Evolutionary conservation across 2,329 filamentous ascomycete genomes (phyloP).

Genomic region (Penicillium aurantiogriseum): DNA sequence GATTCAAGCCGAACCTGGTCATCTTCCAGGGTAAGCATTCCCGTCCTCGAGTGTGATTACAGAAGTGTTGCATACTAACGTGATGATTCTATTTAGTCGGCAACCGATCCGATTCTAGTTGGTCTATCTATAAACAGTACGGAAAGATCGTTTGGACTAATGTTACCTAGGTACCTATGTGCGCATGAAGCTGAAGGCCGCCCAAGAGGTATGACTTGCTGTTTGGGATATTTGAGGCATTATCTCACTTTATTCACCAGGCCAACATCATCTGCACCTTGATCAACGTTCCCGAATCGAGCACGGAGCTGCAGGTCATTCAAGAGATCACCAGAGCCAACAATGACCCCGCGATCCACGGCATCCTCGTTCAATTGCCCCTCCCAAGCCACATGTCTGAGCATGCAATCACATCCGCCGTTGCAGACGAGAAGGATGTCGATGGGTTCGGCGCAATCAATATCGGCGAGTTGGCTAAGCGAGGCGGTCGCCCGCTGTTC

Average conservation of each 20-base stretch:
- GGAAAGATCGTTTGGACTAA: neutral
- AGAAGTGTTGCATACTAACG: constrained; percentile 2
- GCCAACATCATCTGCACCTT: constrained; percentile 87
- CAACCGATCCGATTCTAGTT: constrained; percentile 88
- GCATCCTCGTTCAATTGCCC: constrained; percentile 90
- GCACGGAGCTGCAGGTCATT: constrained; percentile 81
- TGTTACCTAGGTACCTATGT: constrained; percentile 78
- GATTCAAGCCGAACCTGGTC: constrained; percentile 84
- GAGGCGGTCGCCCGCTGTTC: constrained; percentile 84
- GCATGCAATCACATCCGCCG: constrained; percentile 83
- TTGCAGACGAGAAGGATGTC: constrained; percentile 92
- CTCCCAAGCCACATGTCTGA: constrained; percentile 88
- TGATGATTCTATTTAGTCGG: constrained; percentile 61
- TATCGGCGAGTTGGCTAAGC: constrained; percentile 95
- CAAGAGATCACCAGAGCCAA: constrained; percentile 79
- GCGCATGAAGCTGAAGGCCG: constrained; percentile 98
- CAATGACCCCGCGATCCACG: constrained; percentile 81
- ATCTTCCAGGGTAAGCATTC: constrained; percentile 79
- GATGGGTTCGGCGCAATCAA: constrained; percentile 93
- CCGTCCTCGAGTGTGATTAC: neutral
- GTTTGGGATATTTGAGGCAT: neutral
- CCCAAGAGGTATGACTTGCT: constrained; percentile 66
- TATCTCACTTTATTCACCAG: constrained; percentile 45
- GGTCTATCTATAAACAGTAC: constrained; percentile 36
- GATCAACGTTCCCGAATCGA: constrained; percentile 76